phyloP scores from a whole-genome alignment of 2,329 filamentous ascomycete genomes.

The Westerdykella aurantiaca region DNA sequence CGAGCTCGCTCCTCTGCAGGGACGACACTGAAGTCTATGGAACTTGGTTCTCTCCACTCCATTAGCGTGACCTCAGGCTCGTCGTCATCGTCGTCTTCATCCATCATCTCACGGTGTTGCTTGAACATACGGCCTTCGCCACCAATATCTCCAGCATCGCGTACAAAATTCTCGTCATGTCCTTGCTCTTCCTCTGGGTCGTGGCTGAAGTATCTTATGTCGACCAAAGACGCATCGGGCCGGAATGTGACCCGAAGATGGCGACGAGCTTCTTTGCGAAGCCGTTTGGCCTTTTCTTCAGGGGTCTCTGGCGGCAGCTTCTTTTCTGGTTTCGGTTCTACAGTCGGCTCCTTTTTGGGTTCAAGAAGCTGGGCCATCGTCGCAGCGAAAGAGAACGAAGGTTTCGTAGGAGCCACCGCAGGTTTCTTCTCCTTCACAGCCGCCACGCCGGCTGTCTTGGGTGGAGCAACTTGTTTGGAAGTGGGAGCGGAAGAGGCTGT shows the following conservation, averaged over 20 bases:
- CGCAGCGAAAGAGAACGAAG: slow-evolving; percentile 36
- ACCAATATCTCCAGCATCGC: slow-evolving; percentile 66
- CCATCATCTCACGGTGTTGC: slow-evolving; percentile 59
- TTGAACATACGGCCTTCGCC: slow-evolving; percentile 52
- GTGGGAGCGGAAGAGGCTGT: slow-evolving; percentile 16
- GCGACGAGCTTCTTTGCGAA: slow-evolving; percentile 66
- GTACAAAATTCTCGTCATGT: slow-evolving; percentile 61
- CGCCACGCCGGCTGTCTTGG: slow-evolving; percentile 19
- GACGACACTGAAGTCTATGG: slow-evolving; percentile 43
- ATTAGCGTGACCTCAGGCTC: slow-evolving; percentile 43
- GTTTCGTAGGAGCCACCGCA: slow-evolving; percentile 20
- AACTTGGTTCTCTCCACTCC: slow-evolving; percentile 29
- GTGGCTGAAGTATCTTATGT: slow-evolving; percentile 65
- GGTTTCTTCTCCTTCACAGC: slow-evolving; percentile 28
- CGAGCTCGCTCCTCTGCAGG: slow-evolving; percentile 37
- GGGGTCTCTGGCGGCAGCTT: slow-evolving; percentile 55
- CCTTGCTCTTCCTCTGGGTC: slow-evolving; percentile 66
- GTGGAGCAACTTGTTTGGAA: slow-evolving; percentile 16
- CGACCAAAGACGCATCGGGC: slow-evolving; percentile 58
- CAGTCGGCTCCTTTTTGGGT: slow-evolving; percentile 50
- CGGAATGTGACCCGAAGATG: slow-evolving; percentile 68
- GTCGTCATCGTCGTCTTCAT: slow-evolving; percentile 56
- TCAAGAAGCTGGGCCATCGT: slow-evolving; percentile 44
- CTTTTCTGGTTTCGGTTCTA: slow-evolving; percentile 49
- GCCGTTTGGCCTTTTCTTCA: slow-evolving; percentile 60